phyloP scores from a whole-genome alignment of 2,329 filamentous ascomycete genomes.

The Xylaria sp. region DNA sequence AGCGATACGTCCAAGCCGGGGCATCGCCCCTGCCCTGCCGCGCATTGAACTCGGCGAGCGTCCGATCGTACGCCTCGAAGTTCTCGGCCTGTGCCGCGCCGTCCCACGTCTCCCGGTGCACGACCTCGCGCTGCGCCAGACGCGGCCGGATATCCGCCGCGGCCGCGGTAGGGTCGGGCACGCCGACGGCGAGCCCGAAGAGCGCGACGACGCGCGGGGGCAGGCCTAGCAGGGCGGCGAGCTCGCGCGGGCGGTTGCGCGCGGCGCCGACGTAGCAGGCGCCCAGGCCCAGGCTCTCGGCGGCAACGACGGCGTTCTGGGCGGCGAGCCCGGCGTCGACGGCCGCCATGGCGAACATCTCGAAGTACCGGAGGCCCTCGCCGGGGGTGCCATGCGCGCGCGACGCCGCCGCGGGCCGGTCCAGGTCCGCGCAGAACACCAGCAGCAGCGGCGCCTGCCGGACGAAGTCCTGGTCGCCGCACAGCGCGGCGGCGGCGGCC shows the following conservation, averaged over 20 bases:
- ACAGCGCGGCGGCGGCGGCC: slow-evolving; percentile 30
- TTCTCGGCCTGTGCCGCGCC: slow-evolving; percentile 22
- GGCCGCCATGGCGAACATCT: slow-evolving; percentile 39
- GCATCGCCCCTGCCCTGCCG: slow-evolving; percentile 28
- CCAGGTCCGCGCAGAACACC: slow-evolving; percentile 39
- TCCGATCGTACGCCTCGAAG: slow-evolving; percentile 30
- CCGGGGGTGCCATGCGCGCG: slow-evolving; percentile 25
- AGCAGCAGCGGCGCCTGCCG: slow-evolving; percentile 37
- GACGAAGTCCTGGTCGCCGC: slow-evolving; percentile 38
- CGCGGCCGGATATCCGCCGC: slow-evolving; percentile 35
- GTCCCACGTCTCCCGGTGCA: slow-evolving; percentile 35
- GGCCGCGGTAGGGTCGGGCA: slow-evolving; percentile 24
- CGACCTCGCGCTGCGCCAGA: slow-evolving; percentile 30
- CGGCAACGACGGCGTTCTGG: slow-evolving; percentile 36
- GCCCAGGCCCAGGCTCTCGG: slow-evolving; percentile 37
- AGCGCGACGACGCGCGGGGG: slow-evolving; percentile 36
- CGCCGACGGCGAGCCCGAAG: slow-evolving; percentile 36
- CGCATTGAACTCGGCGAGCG: slow-evolving; percentile 32
- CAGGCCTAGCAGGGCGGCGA: slow-evolving; percentile 33
- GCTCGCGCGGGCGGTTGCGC: slow-evolving; percentile 34
- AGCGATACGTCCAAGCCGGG: slow-evolving; percentile 34
- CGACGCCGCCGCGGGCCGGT: slow-evolving; percentile 33
- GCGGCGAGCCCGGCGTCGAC: slow-evolving; percentile 38
- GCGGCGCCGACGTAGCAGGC: slow-evolving; percentile 38
- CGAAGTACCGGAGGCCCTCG: slow-evolving; percentile 33